Evolutionary conservation across 164 flowering plant genomes (phyloP).

Genomic region (Kalanchoe fedtschenkoi): DNA sequence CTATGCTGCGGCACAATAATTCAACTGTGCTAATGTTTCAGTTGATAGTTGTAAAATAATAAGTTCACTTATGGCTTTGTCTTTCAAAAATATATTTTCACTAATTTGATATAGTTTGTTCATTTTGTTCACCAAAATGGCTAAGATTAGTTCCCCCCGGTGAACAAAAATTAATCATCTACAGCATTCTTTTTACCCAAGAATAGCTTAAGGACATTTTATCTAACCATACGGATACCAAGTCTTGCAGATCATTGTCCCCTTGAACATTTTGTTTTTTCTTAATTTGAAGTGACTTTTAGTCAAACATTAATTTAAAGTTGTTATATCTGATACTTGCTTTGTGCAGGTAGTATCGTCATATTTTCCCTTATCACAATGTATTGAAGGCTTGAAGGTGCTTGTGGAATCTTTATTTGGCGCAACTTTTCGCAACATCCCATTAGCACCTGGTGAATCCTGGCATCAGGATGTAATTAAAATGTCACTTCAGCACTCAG

Average conservation of each 20-base stretch:
- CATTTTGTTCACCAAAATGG: no score
- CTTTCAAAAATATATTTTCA: no score
- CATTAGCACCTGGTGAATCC: conserved; percentile 84
- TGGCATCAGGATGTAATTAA: conserved; percentile 95
- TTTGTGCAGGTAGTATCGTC: conserved; percentile 66
- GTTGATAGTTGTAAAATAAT: no score
- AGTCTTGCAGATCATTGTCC: not conserved
- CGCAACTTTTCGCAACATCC: conserved; percentile 47
- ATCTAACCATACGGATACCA: not conserved
- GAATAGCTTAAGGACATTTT: not conserved
- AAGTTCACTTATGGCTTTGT: no score
- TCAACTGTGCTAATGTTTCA: not conserved
- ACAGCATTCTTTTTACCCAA: not conserved
- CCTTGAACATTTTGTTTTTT: not conserved
- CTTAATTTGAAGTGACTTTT: not conserved
- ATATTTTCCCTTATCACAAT: conserved; percentile 71
- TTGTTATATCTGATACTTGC: not conserved
- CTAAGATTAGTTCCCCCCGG: not conserved
- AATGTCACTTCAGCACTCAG: conserved; percentile 76
- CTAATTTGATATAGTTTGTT: no score
- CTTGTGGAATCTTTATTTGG: conserved; percentile 84
- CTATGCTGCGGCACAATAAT: not conserved
- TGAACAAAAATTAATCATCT: not conserved
- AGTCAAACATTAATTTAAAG: not conserved
- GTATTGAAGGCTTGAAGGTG: conserved; percentile 83